phyloP scores from a whole-genome alignment of 257 asterid species.

The Nicotiana obtusifolia region DNA sequence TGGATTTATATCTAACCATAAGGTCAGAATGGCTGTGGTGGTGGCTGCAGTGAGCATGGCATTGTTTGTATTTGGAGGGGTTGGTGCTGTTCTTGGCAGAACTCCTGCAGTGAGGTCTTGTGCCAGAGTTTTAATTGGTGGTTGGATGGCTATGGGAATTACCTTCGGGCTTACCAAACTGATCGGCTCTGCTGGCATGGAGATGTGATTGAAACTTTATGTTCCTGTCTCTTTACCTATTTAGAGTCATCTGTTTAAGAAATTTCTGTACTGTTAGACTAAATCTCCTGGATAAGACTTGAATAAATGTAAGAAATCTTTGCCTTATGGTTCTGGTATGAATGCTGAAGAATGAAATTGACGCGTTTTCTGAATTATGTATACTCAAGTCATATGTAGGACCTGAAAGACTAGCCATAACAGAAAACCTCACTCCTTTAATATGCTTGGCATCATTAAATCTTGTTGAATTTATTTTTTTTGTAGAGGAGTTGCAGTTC shows the following conservation, averaged over 20 bases:
- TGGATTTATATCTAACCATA: conserved; percentile 39
- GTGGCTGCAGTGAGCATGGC: conserved; percentile 46
- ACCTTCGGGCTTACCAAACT: conserved; percentile 64
- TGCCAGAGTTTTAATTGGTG: conserved; percentile 56
- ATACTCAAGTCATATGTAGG: neutral
- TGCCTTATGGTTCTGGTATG: neutral
- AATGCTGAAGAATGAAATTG: neutral
- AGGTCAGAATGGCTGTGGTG: conserved; percentile 43
- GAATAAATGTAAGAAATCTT: neutral
- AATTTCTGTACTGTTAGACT: neutral
- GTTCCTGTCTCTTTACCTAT: neutral
- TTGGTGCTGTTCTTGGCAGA: conserved; percentile 56
- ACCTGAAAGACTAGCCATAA: no score
- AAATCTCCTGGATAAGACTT: neutral
- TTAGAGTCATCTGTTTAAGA: neutral
- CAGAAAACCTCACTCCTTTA: neutral
- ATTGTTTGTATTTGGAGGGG: conserved; percentile 44
- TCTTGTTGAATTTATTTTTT: neutral
- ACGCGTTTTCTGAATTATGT: neutral
- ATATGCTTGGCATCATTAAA: neutral
- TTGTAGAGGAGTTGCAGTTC: neutral
- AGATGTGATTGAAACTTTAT: conserved; percentile 21
- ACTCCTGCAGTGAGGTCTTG: conserved; percentile 38
- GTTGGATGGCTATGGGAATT: conserved; percentile 76
- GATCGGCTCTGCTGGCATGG: conserved; percentile 38